Conservation (phyloP, 164 flowering plant species). For the Platanus orientalis region DNA sequence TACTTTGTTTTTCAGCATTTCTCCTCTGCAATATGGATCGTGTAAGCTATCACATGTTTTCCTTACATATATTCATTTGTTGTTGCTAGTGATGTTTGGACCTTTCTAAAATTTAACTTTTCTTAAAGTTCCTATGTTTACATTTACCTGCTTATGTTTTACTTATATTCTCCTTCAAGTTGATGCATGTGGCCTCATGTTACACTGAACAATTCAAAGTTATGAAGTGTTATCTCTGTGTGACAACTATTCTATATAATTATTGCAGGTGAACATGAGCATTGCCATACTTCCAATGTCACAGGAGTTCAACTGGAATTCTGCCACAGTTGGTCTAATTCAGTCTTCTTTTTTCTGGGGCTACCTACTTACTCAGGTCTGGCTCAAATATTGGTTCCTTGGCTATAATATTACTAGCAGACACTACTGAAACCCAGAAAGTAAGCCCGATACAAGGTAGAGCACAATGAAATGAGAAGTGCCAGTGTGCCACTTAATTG, state of each 20-base stretch:
- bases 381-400: not conserved
- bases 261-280: constrained; percentile 82
- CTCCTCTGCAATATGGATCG: constrained; percentile 98
- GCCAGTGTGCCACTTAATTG: too few relatives aligned
- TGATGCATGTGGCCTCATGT: not conserved
- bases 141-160: not conserved
- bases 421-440: too few relatives aligned
- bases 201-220: not conserved
- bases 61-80: not conserved
- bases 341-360: constrained; percentile 99
- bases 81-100: not conserved
- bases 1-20: constrained; percentile 88
- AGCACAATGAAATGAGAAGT: too few relatives aligned
- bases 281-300: constrained; percentile 99
- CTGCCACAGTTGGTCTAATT: constrained; percentile 95
- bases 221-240: not conserved
- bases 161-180: not conserved
- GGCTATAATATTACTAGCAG: not conserved
- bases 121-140: not conserved
- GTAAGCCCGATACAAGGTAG: too few relatives aligned
- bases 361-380: constrained; percentile 88
- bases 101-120: not conserved
- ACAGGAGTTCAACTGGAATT: constrained; percentile 86
- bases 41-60: constrained; percentile 39
- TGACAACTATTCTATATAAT: constrained; percentile 6